Percentiles rank a stretch among this genome's conserved stretches.
Conservation (phyloP, 352 stramenopile species). For the Elongisporangium anandrum region DNA sequence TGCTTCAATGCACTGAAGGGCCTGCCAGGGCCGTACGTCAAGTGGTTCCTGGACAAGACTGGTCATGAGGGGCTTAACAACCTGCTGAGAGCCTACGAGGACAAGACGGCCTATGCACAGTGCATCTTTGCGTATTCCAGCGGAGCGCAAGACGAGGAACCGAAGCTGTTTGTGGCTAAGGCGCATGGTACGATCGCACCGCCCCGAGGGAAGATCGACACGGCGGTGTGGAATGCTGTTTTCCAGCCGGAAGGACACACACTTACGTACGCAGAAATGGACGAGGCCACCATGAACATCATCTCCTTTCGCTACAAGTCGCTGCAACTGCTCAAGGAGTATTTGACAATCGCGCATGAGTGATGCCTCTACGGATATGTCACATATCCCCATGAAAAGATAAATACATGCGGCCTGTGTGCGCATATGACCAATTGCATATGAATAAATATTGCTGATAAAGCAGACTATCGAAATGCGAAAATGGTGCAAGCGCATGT, state of each 20-base stretch:
- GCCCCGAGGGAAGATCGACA: conserved; percentile 42
- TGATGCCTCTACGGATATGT: background rate
- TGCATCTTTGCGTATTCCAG: conserved; percentile 90
- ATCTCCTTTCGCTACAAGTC: conserved; percentile 70
- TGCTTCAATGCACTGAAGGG: conserved; percentile 92
- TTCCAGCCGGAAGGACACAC: conserved; percentile 66
- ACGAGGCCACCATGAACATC: conserved; percentile 66
- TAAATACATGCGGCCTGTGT: background rate
- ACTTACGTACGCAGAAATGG: conserved; percentile 74
- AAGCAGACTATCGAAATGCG: too few species aligned
- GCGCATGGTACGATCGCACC: conserved; percentile 87
- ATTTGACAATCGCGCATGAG: conserved; percentile 1
- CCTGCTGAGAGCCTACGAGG: conserved; percentile 83
- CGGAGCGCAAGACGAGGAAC: conserved; percentile 42
- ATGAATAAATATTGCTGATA: too few species aligned
- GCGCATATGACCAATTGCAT: too few species aligned
- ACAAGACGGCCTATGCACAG: conserved; percentile 91
- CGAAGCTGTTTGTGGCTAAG: conserved; percentile 85
- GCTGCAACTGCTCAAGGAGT: conserved; percentile 33
- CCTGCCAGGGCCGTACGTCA: conserved; percentile 93
- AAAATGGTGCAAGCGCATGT: too few species aligned
- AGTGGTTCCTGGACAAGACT: conserved; percentile 94
- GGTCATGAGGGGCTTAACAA: conserved; percentile 89
- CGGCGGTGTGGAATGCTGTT: conserved; percentile 80
- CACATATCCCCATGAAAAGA: background rate